Percentiles rank a stretch among this genome's conserved stretches.
Evolutionary conservation across 2,329 filamentous ascomycete species (phyloP).

Genomic region (Xylariaceae sp.): DNA sequence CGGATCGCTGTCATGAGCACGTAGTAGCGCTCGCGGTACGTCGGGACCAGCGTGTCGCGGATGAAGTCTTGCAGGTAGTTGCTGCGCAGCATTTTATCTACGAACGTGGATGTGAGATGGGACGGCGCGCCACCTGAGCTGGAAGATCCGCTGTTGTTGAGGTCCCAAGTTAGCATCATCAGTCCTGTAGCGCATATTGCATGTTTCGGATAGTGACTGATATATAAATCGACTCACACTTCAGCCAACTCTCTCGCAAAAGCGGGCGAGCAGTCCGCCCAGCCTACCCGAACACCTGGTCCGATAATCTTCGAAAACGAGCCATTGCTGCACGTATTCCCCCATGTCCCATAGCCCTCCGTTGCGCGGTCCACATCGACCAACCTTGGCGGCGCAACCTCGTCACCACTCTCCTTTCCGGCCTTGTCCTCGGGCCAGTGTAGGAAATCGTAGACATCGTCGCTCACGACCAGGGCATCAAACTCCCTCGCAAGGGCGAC

Average conservation of each 20-base stretch:
- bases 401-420: background rate
- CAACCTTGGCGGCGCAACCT: constrained; percentile 40
- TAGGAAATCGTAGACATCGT: constrained; percentile 71
- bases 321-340: constrained; percentile 60
- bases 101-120: constrained; percentile 24
- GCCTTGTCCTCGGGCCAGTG: constrained; percentile 43
- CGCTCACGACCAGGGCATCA: constrained; percentile 61
- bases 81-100: constrained; percentile 46
- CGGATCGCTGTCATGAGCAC: constrained; percentile 17
- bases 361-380: constrained; percentile 58
- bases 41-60: constrained; percentile 45
- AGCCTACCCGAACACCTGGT: constrained; percentile 58
- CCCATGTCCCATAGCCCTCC: constrained; percentile 54
- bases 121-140: constrained; percentile 26
- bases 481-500: constrained; percentile 57
- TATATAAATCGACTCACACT: constrained; percentile 33
- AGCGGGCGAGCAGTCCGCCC: constrained; percentile 42
- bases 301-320: constrained; percentile 62
- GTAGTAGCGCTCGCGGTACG: constrained; percentile 38
- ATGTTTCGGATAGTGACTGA: no score
- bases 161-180: no score
- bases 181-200: no score
- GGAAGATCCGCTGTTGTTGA: constrained; percentile 14
- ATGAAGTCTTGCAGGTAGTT: constrained; percentile 52
- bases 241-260: constrained; percentile 56